Percentiles rank a stretch among this genome's conserved stretches.
These are phyloP conservation scores for Lactarius deliciosus DNA, from an alignment of 768 basidiomycete genomes.

Conservation along the genomic window DNA sequence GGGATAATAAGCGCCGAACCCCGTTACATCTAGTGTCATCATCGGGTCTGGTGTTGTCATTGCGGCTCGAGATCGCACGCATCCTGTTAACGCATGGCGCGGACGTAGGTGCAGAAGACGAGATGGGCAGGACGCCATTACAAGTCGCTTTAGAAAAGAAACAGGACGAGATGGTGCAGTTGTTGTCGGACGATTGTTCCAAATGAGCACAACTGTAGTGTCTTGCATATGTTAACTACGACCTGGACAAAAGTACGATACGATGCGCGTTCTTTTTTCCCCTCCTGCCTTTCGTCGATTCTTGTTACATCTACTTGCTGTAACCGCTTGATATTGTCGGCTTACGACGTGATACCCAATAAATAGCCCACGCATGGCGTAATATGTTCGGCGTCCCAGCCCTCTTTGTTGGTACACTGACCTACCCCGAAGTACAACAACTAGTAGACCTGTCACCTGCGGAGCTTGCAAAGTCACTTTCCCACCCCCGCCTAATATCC, in stretches of 20 bases:
- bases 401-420: background rate
- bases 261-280: background rate
- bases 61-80: background rate
- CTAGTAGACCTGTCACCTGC: no score
- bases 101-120: background rate
- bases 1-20: background rate
- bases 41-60: background rate
- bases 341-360: background rate
- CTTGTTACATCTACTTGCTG: background rate
- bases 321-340: background rate
- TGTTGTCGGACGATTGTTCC: no score
- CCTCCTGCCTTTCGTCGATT: background rate
- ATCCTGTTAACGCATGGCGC: background rate
- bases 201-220: no score
- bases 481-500: no score
- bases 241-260: background rate
- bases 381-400: background rate
- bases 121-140: background rate
- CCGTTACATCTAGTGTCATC: background rate
- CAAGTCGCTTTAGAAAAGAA: background rate
- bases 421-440: no score
- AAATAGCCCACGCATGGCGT: background rate
- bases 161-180: no score
- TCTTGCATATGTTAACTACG: no score
- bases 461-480: background rate